Conservation (phyloP, 2,329 filamentous ascomycete species). For the Rhynchosporium secalis region DNA sequence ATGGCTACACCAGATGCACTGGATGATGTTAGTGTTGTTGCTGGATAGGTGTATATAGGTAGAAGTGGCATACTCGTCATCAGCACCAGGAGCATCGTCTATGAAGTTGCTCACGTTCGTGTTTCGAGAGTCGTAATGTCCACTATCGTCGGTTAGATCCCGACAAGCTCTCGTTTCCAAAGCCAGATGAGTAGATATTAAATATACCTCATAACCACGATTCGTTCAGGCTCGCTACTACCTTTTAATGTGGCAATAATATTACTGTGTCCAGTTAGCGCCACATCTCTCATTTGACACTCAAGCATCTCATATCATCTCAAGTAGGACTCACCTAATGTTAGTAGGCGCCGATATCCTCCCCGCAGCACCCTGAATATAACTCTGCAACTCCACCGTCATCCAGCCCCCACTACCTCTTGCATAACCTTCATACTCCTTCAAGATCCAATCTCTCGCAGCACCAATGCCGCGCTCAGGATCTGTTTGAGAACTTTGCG, state of each 20-base stretch:
- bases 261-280: constrained; percentile 42
- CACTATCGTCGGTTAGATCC: constrained; percentile 43
- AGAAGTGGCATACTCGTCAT: constrained; percentile 47
- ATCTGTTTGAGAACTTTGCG: constrained; percentile 53
- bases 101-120: constrained; percentile 53
- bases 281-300: background rate
- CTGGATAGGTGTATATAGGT: too few relatives aligned
- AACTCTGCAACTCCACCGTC: constrained; percentile 51
- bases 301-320: background rate
- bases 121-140: constrained; percentile 56
- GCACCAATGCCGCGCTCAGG: constrained; percentile 55
- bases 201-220: constrained; percentile 30
- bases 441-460: constrained; percentile 56
- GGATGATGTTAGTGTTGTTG: background rate
- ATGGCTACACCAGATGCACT: constrained; percentile 54
- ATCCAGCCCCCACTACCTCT: constrained; percentile 50
- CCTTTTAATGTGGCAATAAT: constrained; percentile 54
- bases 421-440: constrained; percentile 51
- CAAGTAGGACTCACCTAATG: constrained; percentile 38
- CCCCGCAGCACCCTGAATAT: constrained; percentile 49
- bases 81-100: constrained; percentile 55
- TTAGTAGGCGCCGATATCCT: constrained; percentile 52
- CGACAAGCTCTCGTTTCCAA: background rate
- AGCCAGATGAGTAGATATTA: background rate
- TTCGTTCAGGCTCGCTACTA: constrained; percentile 47